phyloP scores from a whole-genome alignment of 768 basidiomycete species.

The Peribolospora baueri region DNA sequence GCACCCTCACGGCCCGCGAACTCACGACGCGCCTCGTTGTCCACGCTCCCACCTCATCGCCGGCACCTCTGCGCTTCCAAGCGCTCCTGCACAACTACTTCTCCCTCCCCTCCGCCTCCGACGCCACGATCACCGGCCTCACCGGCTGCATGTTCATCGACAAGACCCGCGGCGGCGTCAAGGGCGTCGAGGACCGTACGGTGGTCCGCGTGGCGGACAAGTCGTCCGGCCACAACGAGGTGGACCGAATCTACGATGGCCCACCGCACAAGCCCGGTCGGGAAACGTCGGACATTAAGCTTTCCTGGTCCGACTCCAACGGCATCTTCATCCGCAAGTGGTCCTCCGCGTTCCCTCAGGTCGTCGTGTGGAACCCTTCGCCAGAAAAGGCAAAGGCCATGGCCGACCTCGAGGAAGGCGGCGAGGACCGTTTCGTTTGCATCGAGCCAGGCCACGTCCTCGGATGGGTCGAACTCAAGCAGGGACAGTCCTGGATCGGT shows the following conservation, averaged over 20 bases:
- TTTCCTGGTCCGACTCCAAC: conserved; percentile 33
- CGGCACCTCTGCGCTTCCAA: conserved; percentile 33
- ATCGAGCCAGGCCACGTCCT: conserved; percentile 38
- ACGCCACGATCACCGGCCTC: conserved; percentile 40
- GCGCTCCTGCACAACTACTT: conserved; percentile 83
- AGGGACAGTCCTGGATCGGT: too few species aligned
- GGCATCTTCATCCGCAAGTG: conserved; percentile 11
- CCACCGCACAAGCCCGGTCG: conserved; percentile 8
- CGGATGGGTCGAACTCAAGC: too few species aligned
- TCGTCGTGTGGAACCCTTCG: conserved; percentile 91
- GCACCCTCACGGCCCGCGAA: too few species aligned
- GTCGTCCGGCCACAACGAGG: conserved; percentile 24
- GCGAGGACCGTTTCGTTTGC: conserved; percentile 72
- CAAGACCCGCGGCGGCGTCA: conserved; percentile 27
- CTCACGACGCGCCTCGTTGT: too few species aligned
- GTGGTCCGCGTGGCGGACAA: conserved; percentile 42
- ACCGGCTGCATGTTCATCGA: conserved; percentile 46
- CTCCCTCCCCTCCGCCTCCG: conserved; percentile 23
- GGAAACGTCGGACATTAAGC: not conserved
- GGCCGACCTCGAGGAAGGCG: conserved; percentile 66
- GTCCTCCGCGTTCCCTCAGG: conserved; percentile 35
- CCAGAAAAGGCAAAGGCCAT: conserved; percentile 28
- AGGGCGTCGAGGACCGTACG: conserved; percentile 25
- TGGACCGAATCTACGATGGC: conserved; percentile 11
- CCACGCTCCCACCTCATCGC: too few species aligned